Evolutionary conservation across 2,329 filamentous ascomycete genomes (phyloP).

Genomic region (Sporothrix schenckii): DNA sequence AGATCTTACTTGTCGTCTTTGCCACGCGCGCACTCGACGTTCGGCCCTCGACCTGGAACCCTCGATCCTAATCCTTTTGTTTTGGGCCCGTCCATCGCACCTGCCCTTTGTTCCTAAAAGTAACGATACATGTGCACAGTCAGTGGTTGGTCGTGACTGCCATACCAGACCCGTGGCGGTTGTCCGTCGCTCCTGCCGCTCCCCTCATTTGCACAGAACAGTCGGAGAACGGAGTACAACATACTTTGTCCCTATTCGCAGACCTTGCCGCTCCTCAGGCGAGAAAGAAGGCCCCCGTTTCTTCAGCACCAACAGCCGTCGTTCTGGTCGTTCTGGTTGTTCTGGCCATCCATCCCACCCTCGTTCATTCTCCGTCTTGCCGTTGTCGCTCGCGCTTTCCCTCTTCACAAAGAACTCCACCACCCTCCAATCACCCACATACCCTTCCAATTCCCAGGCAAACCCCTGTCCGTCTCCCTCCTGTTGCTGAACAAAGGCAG

Average conservation of each 20-base stretch:
- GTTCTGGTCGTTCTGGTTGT: background rate
- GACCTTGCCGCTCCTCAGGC: constrained; percentile 21
- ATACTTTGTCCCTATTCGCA: constrained; percentile 14
- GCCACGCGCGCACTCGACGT: constrained; percentile 1
- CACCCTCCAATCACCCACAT: constrained; percentile 33
- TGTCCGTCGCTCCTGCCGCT: constrained; percentile 23
- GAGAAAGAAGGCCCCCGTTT: constrained; percentile 17
- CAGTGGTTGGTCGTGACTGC: background rate
- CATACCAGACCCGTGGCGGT: constrained; percentile 1
- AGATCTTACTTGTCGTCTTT: constrained; percentile 10
- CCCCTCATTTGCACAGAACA: background rate
- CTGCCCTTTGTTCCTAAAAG: constrained; percentile 1
- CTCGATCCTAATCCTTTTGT: constrained; percentile 15
- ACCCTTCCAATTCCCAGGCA: constrained; percentile 35
- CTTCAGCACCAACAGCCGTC: constrained; percentile 28
- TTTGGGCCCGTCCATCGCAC: background rate
- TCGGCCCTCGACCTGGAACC: constrained; percentile 10
- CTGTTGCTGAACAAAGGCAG: constrained; percentile 23
- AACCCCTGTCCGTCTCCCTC: constrained; percentile 31
- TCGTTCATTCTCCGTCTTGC: background rate
- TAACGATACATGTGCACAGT: background rate
- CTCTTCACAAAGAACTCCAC: constrained; percentile 31
- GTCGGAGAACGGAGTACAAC: too few relatives aligned
- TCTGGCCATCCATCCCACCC: constrained; percentile 22
- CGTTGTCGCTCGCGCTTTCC: constrained; percentile 25